phyloP scores from a whole-genome alignment of 352 stramenopile species.

The Thraustochytrium sp. region DNA sequence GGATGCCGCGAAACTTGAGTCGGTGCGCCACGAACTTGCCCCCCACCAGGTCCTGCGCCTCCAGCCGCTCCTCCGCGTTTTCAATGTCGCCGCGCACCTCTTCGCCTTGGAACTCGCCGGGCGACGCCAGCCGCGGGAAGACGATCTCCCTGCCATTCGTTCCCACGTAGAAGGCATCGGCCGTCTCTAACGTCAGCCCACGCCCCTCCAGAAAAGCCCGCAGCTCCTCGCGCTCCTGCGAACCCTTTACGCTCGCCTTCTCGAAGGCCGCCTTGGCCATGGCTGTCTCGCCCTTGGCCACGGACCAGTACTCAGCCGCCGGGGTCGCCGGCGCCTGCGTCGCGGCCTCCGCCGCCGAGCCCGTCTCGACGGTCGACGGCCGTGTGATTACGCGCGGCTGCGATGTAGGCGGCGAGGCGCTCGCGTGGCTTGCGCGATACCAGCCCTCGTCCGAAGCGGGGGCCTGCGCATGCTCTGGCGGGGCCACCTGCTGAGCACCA shows the following conservation, averaged over 20 bases:
- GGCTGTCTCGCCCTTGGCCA: neutral
- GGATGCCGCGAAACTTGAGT: neutral
- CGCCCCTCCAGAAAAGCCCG: neutral
- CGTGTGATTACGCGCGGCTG: neutral
- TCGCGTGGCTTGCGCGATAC: neutral
- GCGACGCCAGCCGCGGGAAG: neutral
- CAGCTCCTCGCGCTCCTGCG: neutral
- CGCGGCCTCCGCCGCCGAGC: neutral
- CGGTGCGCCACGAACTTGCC: neutral
- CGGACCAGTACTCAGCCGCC: neutral
- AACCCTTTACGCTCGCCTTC: neutral
- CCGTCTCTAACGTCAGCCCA: neutral
- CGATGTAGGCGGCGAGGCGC: neutral
- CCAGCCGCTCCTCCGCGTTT: neutral
- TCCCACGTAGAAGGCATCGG: neutral
- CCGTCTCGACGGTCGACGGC: constrained; percentile 46
- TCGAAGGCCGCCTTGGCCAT: neutral
- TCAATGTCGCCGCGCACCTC: neutral
- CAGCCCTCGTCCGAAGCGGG: constrained; percentile 62
- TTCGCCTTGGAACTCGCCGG: neutral
- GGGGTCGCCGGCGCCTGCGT: neutral
- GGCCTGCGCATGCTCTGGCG: constrained; percentile 66
- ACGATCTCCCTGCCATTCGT: too few relatives aligned
- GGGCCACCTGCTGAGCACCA: too few relatives aligned
- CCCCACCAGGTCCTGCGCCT: neutral